Conservation (phyloP, 2,329 filamentous ascomycete species). For the Ilyonectria robusta region DNA sequence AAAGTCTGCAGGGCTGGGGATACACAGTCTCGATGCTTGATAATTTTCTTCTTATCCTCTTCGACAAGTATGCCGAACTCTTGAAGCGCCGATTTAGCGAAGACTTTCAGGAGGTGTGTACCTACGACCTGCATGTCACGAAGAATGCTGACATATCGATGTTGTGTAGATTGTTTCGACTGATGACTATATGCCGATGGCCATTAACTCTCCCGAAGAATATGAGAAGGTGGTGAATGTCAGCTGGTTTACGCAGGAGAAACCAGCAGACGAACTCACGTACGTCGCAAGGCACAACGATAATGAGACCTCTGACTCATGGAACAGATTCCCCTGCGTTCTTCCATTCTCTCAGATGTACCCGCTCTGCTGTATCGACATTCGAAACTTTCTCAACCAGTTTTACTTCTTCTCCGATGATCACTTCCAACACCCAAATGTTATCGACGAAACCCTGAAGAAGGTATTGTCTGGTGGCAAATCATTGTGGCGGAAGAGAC, state of each 20-base stretch:
- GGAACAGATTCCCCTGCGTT: slow-evolving; percentile 86
- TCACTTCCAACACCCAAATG: slow-evolving; percentile 89
- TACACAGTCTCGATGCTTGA: slow-evolving; percentile 89
- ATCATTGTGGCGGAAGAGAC: too few species aligned
- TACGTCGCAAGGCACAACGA: slow-evolving; percentile 58
- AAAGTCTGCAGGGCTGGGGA: slow-evolving; percentile 87
- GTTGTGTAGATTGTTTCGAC: slow-evolving; percentile 77
- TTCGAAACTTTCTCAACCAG: slow-evolving; percentile 96
- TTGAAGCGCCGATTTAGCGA: slow-evolving; percentile 93
- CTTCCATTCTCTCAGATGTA: slow-evolving; percentile 99
- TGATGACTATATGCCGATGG: slow-evolving; percentile 99
- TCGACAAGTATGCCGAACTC: slow-evolving; percentile 93
- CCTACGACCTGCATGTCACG: not conserved
- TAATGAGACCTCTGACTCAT: slow-evolving; percentile 20
- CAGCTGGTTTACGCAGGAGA: slow-evolving; percentile 94
- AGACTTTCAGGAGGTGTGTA: slow-evolving; percentile 87
- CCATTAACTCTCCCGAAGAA: slow-evolving; percentile 89
- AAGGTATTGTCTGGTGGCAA: slow-evolving; percentile 64
- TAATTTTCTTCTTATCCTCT: slow-evolving; percentile 87
- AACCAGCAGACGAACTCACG: slow-evolving; percentile 80
- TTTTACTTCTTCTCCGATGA: slow-evolving; percentile 99
- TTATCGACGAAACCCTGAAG: slow-evolving; percentile 92
- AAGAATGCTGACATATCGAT: slow-evolving; percentile 24
- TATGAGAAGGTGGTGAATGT: slow-evolving; percentile 97
- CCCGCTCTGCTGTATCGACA: slow-evolving; percentile 97